Percentiles rank a stretch among this genome's conserved stretches.
These are phyloP conservation scores for Mucor circinelloides DNA, from an alignment of 371 early-diverging fungal genomes.

Conservation along the genomic window DNA sequence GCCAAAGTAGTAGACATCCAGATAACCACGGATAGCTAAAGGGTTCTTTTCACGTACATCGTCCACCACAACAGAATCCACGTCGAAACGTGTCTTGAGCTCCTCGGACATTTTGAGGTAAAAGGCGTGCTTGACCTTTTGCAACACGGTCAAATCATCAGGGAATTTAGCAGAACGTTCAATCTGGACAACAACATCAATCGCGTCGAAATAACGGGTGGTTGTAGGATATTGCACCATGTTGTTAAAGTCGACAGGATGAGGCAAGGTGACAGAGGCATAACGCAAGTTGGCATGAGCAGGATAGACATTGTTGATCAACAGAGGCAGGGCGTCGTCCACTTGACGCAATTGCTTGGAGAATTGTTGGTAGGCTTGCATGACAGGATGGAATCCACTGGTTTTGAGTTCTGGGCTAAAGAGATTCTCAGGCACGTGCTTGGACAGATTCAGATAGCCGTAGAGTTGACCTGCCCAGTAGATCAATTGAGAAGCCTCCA, in stretches of 20 bases:
- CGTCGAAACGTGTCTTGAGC: slow-evolving; percentile 41
- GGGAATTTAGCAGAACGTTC: slow-evolving; percentile 90
- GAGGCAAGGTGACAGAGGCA: slow-evolving; percentile 77
- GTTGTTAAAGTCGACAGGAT: slow-evolving; percentile 61
- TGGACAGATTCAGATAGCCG: slow-evolving; percentile 55
- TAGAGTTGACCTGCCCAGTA: slow-evolving; percentile 77
- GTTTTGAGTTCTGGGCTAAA: slow-evolving; percentile 51
- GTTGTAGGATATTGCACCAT: slow-evolving; percentile 51
- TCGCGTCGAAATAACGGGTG: slow-evolving; percentile 68
- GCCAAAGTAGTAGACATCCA: slow-evolving; percentile 74
- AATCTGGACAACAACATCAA: slow-evolving; percentile 84
- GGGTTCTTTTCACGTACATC: slow-evolving; percentile 49
- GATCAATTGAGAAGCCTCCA: slow-evolving; percentile 48
- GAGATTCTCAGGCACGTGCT: slow-evolving; percentile 48
- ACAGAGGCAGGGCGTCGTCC: slow-evolving; percentile 76
- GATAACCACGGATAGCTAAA: slow-evolving; percentile 54
- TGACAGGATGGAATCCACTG: slow-evolving; percentile 72
- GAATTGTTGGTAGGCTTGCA: slow-evolving; percentile 71
- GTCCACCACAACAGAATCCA: slow-evolving; percentile 45
- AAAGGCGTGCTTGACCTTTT: slow-evolving; percentile 91
- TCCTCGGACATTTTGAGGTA: slow-evolving; percentile 68
- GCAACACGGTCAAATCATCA: slow-evolving; percentile 82
- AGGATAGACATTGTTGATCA: slow-evolving; percentile 72
- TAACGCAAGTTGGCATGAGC: slow-evolving; percentile 73
- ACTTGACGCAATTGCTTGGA: slow-evolving; percentile 66